Base-by-base conservation (phyloP, 352 stramenopile genomes). In the Phytophthora megakarya region DNA sequence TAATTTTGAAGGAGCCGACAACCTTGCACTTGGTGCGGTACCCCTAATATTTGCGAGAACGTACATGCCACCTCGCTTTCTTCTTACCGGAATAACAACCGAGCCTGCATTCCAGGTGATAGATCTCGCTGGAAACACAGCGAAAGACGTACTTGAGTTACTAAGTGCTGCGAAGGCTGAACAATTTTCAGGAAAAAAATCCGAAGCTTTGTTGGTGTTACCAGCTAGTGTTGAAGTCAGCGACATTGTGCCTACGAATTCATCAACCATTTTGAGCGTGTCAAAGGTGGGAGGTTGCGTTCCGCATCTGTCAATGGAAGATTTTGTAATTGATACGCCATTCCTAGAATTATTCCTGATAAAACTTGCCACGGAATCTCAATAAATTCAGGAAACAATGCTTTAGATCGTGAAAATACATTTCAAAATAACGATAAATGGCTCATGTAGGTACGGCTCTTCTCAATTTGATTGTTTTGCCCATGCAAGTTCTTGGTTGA, bases 41-140 rank as follows among this genome's bases (percentile, higher is more conserved):
- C 75, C 75, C 16, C 38, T 93, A 11, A 50, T 93, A 12, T 91
- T 91, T 64, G 83, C 75, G 49, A 89, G 81, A 64, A 92, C 80
- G 11, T 93, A 93, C 65, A 93, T 93, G 83, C 85, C 85, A 1
- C 85, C 85, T 22, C 85, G 85, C 11, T 93, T 92, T 54, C 67
- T 86, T n/a, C 70, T 90, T n/a, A 53, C 70, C 8, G 72, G 72
- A 3, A 54, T 77, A 39, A 11, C 16, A 16, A 11, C 32, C 1
- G 51, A 12, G 4, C 38, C 59, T 19, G n/a, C 51, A 15, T 84
- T 91, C 40, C 61, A 75, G 10, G 35, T 91, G 23, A 52, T 88
- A 16, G 82, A 91, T 68, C 57, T 89, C 0, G 80, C 76, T 25
- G 80, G 82, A 25, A 72, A 61, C 25, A 52, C 13, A 12, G 11